Base-by-base conservation (phyloP, 179 eudicot species). In the Beta lomatogona region DNA sequence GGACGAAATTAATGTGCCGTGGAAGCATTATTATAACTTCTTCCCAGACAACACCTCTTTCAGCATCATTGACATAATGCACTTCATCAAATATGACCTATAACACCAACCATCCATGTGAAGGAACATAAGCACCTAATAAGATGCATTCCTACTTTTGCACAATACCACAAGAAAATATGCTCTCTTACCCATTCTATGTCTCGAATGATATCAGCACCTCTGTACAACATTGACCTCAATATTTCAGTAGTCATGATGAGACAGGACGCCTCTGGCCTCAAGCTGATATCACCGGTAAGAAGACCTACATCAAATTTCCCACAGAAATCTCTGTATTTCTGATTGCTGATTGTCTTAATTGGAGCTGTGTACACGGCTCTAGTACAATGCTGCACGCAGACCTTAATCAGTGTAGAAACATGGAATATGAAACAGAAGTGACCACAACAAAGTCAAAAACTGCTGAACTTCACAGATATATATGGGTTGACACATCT, bases 1-100 rank as follows among this genome's bases (percentile, higher is more conserved):
- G 97, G 72, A 96, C 97, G 73, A 96, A 88, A 86, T 96, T 96
- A 77, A 96, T 94, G 86, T 94, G 98, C 84, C 93, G 92, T 54
- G 99, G 99, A 81, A 96, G 97, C 98, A 96, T 94, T 79, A 96
- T 96, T 67, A 96, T 96, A 83, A 94, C 98, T 88, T 96, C 99
- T 90, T 96, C 99, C 99, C 99, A 96, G 77, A 96, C 99, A 65
- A 96, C 99, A 36, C 99, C 99, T 91, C 99, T 91, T 86, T 96
- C 99, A 70, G 91, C 94, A 82, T 96, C 98, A 87, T 96, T 96
- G 77, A 96, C 98, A 81, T 96, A 96, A 86, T 96, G 99, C 79
- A 96, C 98, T 90, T 96, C 99, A 81, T 95, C 99, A 89, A 95
- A 95, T 84, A 95, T 95, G 76, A 95, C 99, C 99, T 95, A 82